Base-by-base conservation (phyloP, 2,329 filamentous ascomycete species). In the Cladophialophora psammophila region DNA sequence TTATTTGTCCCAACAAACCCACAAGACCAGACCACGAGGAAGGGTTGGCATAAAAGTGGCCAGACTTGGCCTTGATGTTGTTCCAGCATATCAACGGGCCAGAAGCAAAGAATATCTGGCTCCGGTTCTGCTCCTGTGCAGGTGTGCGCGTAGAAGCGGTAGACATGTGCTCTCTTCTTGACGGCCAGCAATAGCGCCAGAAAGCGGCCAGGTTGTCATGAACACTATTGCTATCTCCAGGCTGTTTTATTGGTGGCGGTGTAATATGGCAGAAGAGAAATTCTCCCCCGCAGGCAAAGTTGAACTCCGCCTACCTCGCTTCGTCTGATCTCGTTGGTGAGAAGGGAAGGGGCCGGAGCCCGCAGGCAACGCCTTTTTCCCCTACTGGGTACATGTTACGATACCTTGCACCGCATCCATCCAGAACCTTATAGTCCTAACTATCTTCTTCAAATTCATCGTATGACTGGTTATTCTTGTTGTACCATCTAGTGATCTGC, bases 401-500 rank as follows among this genome's bases (percentile, higher is more conserved):
- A 26, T 26, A 26, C 26, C 15, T 42, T 42, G 15, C 40, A 2
- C 15, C 40, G 40, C n/a, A 26, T n/a, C 45, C 45, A 26, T 50
- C 45, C 45, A 26, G 26, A 42, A 50, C 38, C 42, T 48, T 50
- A n/a, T 50, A 26, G 45, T 50, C 45, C 45, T 50, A 26, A 8
- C 20, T 26, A 26, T 48, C 18, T 1, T 26, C 18, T 50, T 9
- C 45, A 50, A 20, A 50, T 18, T 45, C 45, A 26, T 50, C 45
- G 45, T 50, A 50, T 50, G 45, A 50, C 45, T 50, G 18, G 8
- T 31, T 26, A 50, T 50, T 20, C 20, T 50, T 20, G 15, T 12
- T 26, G n/a, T 50, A n/a, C 18, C 45, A 50, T 50, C 20, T 50
- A 50, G 45, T 50, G 9, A 12, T 26, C 45, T 26, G 5, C 8